These are phyloP conservation scores for Spergularia marina DNA, from an alignment of 148 eudicot genomes.

Conservation along the genomic window DNA sequence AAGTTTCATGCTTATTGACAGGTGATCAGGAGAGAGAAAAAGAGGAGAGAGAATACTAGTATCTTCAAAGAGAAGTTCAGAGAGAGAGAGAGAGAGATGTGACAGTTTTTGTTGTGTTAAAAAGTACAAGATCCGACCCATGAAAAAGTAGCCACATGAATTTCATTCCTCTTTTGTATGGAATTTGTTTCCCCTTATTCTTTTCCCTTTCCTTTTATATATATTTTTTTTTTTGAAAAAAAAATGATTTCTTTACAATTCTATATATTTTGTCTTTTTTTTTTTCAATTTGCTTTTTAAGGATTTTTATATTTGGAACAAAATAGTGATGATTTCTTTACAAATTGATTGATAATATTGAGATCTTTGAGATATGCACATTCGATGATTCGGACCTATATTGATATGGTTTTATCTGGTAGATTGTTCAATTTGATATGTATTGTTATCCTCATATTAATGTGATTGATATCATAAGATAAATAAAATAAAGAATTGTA, in stretches of 20 bases:
- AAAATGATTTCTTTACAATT: too few relatives aligned
- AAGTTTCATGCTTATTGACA: conserved; percentile 40
- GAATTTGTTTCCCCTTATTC: background rate
- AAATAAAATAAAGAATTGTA: too few relatives aligned
- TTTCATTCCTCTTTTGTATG: conserved; percentile 26
- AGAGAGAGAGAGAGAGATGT: conserved; percentile 35
- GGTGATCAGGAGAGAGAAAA: conserved; percentile 33
- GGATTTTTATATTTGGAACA: background rate
- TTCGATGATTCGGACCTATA: too few relatives aligned
- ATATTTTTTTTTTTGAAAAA: too few relatives aligned
- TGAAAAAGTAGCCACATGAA: conserved; percentile 38
- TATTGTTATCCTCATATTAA: too few relatives aligned
- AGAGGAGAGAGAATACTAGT: conserved; percentile 9
- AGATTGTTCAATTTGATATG: too few relatives aligned
- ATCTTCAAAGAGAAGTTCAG: conserved; percentile 22
- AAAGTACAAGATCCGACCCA: conserved; percentile 54
- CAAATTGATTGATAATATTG: too few relatives aligned
- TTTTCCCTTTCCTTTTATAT: background rate
- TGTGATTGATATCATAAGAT: too few relatives aligned
- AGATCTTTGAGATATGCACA: too few relatives aligned
- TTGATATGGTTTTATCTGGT: too few relatives aligned
- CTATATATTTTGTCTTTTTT: too few relatives aligned
- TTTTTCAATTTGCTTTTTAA: too few relatives aligned
- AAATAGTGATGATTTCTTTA: background rate
- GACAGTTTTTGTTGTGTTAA: conserved; percentile 35